Evolutionary conservation across 1,139 yeast genomes (phyloP), one percentile per base, ranked within the genome.

Genomic region (Ashbya aceris): DNA sequence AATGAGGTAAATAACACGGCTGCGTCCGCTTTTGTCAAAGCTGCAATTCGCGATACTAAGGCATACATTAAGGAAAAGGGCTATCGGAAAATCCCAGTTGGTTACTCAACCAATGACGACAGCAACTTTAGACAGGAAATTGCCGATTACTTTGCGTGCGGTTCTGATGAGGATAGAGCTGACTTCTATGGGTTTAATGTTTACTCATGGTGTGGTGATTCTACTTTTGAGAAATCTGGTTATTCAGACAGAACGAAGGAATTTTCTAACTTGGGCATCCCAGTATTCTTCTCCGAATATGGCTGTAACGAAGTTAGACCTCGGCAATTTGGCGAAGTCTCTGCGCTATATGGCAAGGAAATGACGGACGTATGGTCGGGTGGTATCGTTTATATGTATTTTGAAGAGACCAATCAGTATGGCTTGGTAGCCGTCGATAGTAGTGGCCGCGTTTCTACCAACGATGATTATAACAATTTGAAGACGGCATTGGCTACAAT

Each of bases 181-280:
- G 96, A 87, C 65, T 85, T 87, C 70, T 86, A 83, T 63, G 96
- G 95, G 69, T 79, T 86, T 58, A 87, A 87, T 75, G 83, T 83
- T 86, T 87, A 87, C 71, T 93, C 83, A 69, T 87, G 96, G 96
- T 86, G 96, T 73, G 96, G 96, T 51, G 55, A 65, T 36, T 77
- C 91, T 14, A 62, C 76, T 44, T 86, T 71, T 69, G 49, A 64
- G 38, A 49, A 60, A 10, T 83, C 95, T 36, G 96, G 96, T 51
- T 87, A 82, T 68, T 62, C 69, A 49, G 79, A 69, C 48, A 77
- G 89, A 67, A 84, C 95, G 33, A 66, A 70, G 38, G 84, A 83
- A 52, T 85, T 83, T 64, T 52, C 70, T 41, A 76, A 81, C 64
- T 65, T 80, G 58, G 73, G 83, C 33, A 70, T 81, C 41, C 93